Percentiles rank a stretch among this genome's conserved stretches.
These are phyloP conservation scores for Ophiorrhiza pumila DNA, from an alignment of 257 asterid genomes.

Conservation along the genomic window DNA sequence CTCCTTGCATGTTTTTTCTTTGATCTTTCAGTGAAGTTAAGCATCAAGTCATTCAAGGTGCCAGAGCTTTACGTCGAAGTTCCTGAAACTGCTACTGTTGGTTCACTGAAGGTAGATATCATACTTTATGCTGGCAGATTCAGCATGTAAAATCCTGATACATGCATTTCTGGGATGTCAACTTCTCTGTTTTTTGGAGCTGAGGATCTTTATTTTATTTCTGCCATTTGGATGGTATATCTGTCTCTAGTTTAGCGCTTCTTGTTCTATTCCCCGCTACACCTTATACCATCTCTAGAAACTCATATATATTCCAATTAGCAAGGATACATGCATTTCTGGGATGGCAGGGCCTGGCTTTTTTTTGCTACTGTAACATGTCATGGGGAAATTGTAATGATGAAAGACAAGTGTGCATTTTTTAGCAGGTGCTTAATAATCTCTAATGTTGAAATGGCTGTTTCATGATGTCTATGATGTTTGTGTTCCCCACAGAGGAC, in stretches of 20 bases:
- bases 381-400: background rate
- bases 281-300: background rate
- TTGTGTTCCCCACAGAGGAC: conserved; percentile 50
- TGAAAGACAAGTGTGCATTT: background rate
- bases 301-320: background rate
- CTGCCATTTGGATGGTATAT: background rate
- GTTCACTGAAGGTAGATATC: conserved; percentile 75
- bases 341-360: too few relatives aligned
- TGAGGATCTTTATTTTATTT: background rate
- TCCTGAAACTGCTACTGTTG: conserved; percentile 86
- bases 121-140: conserved; percentile 2
- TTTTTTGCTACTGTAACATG: background rate
- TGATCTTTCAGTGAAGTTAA: conserved; percentile 61
- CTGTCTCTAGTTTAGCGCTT: background rate
- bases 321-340: too few relatives aligned
- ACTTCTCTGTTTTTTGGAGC: background rate
- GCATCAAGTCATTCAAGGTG: conserved; percentile 90
- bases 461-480: background rate
- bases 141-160: background rate
- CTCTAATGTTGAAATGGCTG: background rate
- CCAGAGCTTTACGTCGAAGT: conserved; percentile 95
- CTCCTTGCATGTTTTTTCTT: conserved; percentile 2
- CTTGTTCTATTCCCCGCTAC: background rate
- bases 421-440: conserved; percentile 1
- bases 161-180: background rate